phyloP scores from a whole-genome alignment of 768 basidiomycete species.

The Filobasidium floriforme region DNA sequence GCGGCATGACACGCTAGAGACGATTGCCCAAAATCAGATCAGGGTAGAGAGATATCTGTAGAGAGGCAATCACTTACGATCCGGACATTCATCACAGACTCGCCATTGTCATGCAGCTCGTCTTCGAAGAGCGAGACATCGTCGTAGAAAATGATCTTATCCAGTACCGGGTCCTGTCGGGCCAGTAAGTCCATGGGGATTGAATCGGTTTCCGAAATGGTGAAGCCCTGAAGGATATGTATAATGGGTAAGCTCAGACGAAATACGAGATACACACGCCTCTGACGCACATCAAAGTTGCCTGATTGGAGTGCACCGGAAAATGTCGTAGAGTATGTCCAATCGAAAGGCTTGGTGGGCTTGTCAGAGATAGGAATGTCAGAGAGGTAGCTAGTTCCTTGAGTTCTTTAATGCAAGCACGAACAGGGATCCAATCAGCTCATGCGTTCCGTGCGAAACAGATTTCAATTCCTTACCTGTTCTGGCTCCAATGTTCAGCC shows the following conservation, averaged over 20 bases:
- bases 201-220: constrained; percentile 32
- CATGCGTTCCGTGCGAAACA: too few species aligned
- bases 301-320: constrained; percentile 49
- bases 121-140: constrained; percentile 92
- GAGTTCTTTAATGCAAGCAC: constrained; percentile 12
- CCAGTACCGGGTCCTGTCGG: constrained; percentile 64
- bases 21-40: background rate
- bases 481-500: constrained; percentile 87
- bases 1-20: constrained; percentile 87
- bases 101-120: constrained; percentile 93
- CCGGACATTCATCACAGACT: constrained; percentile 71
- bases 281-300: background rate
- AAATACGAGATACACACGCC: constrained; percentile 21
- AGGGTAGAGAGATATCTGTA: background rate
- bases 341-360: constrained; percentile 80
- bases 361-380: constrained; percentile 40
- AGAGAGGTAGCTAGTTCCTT: constrained; percentile 26
- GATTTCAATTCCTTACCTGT: constrained; percentile 53
- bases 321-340: constrained; percentile 94
- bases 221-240: constrained; percentile 48
- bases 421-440: background rate
- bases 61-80: constrained; percentile 57
- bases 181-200: constrained; percentile 82
- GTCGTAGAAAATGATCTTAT: constrained; percentile 82
- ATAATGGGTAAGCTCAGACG: constrained; percentile 5